A percentile compares a stretch with the other conserved stretches of the same genome.
These are phyloP conservation scores for Alisma plantagoaquatica DNA, from an alignment of 106 monocot species.

Conservation along the genomic window DNA sequence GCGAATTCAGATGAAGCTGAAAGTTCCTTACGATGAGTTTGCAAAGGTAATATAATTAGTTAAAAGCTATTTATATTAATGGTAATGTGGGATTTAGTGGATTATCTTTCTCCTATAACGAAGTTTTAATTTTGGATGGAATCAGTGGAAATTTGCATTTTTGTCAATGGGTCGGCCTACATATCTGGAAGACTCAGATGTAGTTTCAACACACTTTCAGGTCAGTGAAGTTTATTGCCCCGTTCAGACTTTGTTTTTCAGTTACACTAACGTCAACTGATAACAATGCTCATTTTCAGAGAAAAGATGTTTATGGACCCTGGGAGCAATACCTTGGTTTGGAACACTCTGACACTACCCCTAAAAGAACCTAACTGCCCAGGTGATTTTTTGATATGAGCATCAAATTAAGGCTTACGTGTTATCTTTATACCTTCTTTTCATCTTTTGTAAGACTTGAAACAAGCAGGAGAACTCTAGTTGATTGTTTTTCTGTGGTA, in stretches of 20 bases:
- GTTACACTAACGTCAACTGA: background rate
- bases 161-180: constrained; percentile 79
- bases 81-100: background rate
- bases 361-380: constrained; percentile 67
- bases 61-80: background rate
- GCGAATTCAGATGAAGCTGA: constrained; percentile 88
- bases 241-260: background rate
- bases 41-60: constrained; percentile 55
- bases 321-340: constrained; percentile 99
- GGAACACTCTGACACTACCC: constrained; percentile 87
- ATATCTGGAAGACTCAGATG: constrained; percentile 84
- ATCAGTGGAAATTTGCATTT: constrained; percentile 96
- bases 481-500: background rate
- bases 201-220: constrained; percentile 72
- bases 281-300: constrained; percentile 21
- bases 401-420: background rate
- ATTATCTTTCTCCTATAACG: background rate
- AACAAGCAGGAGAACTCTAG: too few relatives aligned
- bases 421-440: background rate
- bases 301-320: constrained; percentile 91
- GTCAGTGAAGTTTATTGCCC: constrained; percentile 7
- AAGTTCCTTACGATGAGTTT: constrained; percentile 93
- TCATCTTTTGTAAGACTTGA: too few relatives aligned
- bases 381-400: constrained; percentile 26
- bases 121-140: background rate